phyloP scores from a whole-genome alignment of 768 basidiomycete species.

The Infundibulicybe gibba region DNA sequence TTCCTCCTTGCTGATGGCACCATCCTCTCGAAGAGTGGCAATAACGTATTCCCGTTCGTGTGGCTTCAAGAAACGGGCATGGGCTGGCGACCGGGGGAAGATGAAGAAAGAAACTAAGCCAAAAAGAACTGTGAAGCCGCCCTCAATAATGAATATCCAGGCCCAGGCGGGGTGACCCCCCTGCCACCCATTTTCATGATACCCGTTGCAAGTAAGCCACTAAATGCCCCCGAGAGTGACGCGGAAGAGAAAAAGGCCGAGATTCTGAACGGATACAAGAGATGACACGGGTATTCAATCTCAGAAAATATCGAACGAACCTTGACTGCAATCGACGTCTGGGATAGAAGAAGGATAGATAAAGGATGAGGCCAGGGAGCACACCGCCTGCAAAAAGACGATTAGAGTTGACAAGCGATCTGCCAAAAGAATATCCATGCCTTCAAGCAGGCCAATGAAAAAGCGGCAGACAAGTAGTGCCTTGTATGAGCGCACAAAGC shows the following conservation, averaged over 20 bases:
- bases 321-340: neutral
- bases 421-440: conserved; percentile 13
- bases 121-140: conserved; percentile 39
- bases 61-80: conserved; percentile 8
- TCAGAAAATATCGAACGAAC: conserved; percentile 2
- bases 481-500: conserved; percentile 27
- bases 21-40: conserved; percentile 8
- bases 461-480: conserved; percentile 40
- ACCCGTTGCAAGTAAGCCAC: conserved; percentile 43
- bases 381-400: neutral
- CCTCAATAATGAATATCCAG: conserved; percentile 47
- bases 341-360: conserved; percentile 1
- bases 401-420: conserved; percentile 1
- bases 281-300: neutral
- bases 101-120: conserved; percentile 23
- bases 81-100: conserved; percentile 7
- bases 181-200: conserved; percentile 44
- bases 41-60: conserved; percentile 9
- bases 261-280: conserved; percentile 8
- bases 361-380: conserved; percentile 8
- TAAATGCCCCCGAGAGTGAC: conserved; percentile 39
- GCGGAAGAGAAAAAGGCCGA: conserved; percentile 17
- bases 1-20: conserved; percentile 12
- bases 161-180: conserved; percentile 41
- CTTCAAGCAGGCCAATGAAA: conserved; percentile 42